These are phyloP conservation scores for Sporisorium exsertum DNA, from an alignment of 1,284 basidiomycete species.

Conservation along the genomic window DNA sequence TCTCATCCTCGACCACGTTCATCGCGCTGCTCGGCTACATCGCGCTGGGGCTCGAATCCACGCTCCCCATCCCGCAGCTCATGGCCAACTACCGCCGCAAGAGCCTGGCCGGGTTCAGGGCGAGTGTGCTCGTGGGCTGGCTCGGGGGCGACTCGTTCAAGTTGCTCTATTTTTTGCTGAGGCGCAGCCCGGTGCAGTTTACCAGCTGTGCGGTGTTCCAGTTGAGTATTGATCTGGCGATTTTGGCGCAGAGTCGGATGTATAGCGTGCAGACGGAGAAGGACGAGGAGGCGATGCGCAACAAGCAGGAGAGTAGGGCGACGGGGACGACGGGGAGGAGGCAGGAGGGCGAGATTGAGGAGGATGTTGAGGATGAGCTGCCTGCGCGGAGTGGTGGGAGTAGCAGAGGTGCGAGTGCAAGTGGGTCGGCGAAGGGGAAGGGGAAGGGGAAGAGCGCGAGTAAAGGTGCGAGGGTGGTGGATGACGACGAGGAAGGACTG, in stretches of 20 bases:
- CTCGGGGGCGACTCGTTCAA: constrained; percentile 70
- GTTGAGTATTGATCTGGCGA: constrained; percentile 67
- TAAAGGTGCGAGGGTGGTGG: not conserved
- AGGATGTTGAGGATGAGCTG: constrained; percentile 5
- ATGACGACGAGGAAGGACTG: constrained; percentile 13
- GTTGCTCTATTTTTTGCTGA: constrained; percentile 49
- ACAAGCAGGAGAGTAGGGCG: constrained; percentile 2
- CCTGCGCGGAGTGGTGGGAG: not conserved
- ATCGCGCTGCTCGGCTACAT: constrained; percentile 80
- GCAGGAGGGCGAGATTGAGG: constrained; percentile 16
- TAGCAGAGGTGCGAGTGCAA: not conserved
- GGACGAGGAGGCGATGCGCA: constrained; percentile 48
- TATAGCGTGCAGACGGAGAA: constrained; percentile 63
- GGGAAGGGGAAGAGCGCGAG: not conserved
- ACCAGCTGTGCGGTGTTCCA: constrained; percentile 58
- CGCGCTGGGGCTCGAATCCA: constrained; percentile 75
- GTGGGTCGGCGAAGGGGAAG: constrained; percentile 7
- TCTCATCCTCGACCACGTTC: constrained; percentile 77
- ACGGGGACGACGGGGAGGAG: not conserved
- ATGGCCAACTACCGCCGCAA: constrained; percentile 76
- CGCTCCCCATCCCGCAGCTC: constrained; percentile 53
- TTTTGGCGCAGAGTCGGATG: constrained; percentile 63
- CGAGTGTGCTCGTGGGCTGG: constrained; percentile 77
- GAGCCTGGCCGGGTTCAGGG: constrained; percentile 84
- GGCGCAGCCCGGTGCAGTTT: constrained; percentile 51